Conservation (phyloP, 75 land plant species). For the Pseudotsuga menziesii region DNA sequence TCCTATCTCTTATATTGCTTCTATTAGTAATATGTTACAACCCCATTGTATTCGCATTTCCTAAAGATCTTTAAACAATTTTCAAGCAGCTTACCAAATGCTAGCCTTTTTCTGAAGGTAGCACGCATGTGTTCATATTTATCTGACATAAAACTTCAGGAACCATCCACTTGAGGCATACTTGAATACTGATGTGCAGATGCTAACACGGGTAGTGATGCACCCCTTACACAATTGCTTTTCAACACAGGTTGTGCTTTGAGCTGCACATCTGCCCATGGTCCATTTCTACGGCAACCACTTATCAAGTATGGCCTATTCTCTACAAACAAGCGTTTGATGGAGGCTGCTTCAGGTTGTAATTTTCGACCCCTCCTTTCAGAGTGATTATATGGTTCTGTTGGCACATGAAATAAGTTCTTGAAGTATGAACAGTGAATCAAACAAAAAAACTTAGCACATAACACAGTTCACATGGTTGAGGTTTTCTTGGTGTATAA, state of each 20-base stretch:
- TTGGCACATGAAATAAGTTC: background rate
- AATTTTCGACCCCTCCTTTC: slow-evolving; percentile 80
- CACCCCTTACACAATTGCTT: background rate
- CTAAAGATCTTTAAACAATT: slow-evolving; percentile 3
- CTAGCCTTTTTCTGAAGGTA: slow-evolving; percentile 68
- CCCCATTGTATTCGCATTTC: background rate
- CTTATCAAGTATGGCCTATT: slow-evolving; percentile 70
- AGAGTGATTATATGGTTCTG: slow-evolving; percentile 81
- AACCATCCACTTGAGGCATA: slow-evolving; percentile 19
- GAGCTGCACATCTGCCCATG: slow-evolving; percentile 3
- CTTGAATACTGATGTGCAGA: slow-evolving; percentile 11
- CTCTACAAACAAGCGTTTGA: slow-evolving; percentile 78
- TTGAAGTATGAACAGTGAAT: background rate
- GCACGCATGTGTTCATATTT: slow-evolving; percentile 73
- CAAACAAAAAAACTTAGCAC: background rate
- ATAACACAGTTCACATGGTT: background rate
- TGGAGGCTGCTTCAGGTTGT: slow-evolving; percentile 88
- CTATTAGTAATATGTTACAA: no score
- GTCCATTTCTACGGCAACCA: slow-evolving; percentile 49
- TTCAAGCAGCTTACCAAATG: slow-evolving; percentile 64
- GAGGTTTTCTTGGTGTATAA: background rate
- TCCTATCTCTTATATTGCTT: no score
- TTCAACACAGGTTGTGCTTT: slow-evolving; percentile 14
- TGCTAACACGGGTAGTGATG: background rate
- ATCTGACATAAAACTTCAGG: slow-evolving; percentile 52